Percentiles rank a stretch among this genome's conserved stretches.
phyloP scores from a whole-genome alignment of 2,329 filamentous ascomycete genomes.

The Triangularia verruculosa region DNA sequence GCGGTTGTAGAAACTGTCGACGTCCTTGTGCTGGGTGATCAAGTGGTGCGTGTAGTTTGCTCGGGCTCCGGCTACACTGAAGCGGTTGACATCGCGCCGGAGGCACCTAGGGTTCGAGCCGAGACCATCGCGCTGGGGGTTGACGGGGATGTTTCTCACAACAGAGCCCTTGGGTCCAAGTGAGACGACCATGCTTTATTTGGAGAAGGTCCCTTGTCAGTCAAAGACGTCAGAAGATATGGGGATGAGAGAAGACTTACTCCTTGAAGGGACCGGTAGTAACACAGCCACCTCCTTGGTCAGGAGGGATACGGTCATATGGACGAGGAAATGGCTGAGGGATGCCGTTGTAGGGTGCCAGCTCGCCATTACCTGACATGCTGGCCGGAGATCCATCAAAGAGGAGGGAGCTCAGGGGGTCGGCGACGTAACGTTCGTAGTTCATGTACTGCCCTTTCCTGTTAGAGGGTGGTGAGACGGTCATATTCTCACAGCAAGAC shows the following conservation, averaged over 20 bases:
- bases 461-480: neutral
- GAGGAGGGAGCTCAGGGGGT: slow-evolving; percentile 48
- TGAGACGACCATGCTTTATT: slow-evolving; percentile 39
- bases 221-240: neutral
- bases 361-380: slow-evolving; percentile 47
- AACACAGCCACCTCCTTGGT: slow-evolving; percentile 55
- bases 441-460: slow-evolving; percentile 42
- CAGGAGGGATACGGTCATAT: slow-evolving; percentile 41
- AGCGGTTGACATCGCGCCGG: slow-evolving; percentile 40
- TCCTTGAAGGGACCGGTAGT: slow-evolving; percentile 39
- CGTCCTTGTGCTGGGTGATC: slow-evolving; percentile 36
- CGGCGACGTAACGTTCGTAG: slow-evolving; percentile 48
- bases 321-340: slow-evolving; percentile 34
- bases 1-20: slow-evolving; percentile 41
- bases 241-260: neutral
- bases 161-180: slow-evolving; percentile 38
- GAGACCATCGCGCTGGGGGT: slow-evolving; percentile 35
- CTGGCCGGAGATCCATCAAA: slow-evolving; percentile 53
- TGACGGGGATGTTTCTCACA: slow-evolving; percentile 32
- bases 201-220: neutral
- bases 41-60: slow-evolving; percentile 35
- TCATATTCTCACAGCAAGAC: no score
- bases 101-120: slow-evolving; percentile 43
- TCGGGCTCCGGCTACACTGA: slow-evolving; percentile 37
- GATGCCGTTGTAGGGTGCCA: slow-evolving; percentile 29